Conservation (phyloP, 2,329 filamentous ascomycete genomes). For the Cytospora piceae region DNA sequence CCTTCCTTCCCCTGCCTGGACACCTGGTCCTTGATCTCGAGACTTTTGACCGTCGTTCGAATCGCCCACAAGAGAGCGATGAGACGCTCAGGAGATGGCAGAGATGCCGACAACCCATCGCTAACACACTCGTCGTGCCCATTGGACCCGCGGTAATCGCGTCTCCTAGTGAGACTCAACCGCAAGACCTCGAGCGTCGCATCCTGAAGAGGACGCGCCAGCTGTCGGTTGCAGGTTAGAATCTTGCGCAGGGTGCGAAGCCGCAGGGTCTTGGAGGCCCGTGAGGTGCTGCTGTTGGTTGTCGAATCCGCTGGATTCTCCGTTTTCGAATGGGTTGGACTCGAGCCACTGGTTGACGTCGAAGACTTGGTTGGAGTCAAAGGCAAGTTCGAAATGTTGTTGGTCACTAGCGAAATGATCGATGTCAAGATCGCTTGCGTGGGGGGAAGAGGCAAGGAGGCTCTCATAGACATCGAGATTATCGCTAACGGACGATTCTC, state of each 20-base stretch:
- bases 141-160: conserved; percentile 15
- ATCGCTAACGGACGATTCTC: conserved; percentile 66
- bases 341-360: conserved; percentile 57
- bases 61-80: conserved; percentile 54
- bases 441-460: conserved; percentile 75
- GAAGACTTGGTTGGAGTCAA: conserved; percentile 55
- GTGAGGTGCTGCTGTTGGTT: conserved; percentile 49
- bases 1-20: conserved; percentile 7
- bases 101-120: conserved; percentile 18
- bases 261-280: conserved; percentile 58
- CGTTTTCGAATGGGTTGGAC: conserved; percentile 46
- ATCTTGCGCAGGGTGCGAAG: conserved; percentile 65
- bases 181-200: conserved; percentile 75
- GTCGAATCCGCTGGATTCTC: conserved; percentile 55
- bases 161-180: conserved; percentile 47
- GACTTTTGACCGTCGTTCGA: conserved; percentile 46
- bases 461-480: conserved; percentile 78
- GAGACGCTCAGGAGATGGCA: conserved; percentile 45
- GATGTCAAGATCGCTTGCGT: conserved; percentile 67
- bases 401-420: conserved; percentile 68
- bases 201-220: conserved; percentile 75
- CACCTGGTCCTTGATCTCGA: conserved; percentile 33
- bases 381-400: conserved; percentile 32
- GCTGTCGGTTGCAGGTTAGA: conserved; percentile 72
- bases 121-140: conserved; percentile 19